A percentile compares a stretch with the other conserved stretches of the same genome.
Conservation (phyloP, 768 basidiomycete genomes). For the Sporobolomyces phaffii region DNA sequence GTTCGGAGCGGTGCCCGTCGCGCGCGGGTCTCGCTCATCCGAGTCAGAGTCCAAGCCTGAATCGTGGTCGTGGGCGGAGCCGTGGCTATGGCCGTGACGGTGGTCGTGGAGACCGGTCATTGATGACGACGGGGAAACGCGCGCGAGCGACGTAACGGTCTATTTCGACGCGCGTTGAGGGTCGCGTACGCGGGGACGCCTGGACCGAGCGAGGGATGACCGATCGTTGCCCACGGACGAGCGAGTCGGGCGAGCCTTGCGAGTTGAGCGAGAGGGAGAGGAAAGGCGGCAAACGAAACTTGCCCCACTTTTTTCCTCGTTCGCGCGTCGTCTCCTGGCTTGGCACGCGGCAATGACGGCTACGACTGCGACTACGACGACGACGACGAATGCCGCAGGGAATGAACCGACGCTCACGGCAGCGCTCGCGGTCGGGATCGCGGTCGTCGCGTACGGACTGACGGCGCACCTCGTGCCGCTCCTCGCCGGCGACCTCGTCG, state of each 20-base stretch:
- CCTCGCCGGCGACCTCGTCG: slow-evolving; percentile 70
- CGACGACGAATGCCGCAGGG: neutral
- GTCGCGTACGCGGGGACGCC: no score
- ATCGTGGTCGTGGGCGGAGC: neutral
- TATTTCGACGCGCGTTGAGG: no score
- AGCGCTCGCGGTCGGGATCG: slow-evolving; percentile 22
- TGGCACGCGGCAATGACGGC: neutral
- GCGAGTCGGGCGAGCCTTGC: no score
- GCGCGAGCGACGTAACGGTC: no score
- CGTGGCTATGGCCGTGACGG: neutral
- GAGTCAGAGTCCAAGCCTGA: neutral
- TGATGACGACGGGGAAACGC: no score
- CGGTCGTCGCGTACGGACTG: slow-evolving; percentile 67
- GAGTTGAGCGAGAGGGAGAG: no score
- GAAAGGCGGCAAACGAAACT: no score
- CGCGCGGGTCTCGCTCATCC: neutral
- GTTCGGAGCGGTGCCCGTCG: neutral
- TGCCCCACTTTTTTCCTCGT: no score
- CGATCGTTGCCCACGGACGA: no score
- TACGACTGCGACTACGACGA: neutral
- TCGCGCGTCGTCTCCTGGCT: no score
- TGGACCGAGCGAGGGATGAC: no score
- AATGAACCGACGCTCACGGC: slow-evolving; percentile 35
- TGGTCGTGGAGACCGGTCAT: no score
- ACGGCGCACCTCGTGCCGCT: slow-evolving; percentile 74